These are phyloP conservation scores for Exophiala aquamarina DNA, from an alignment of 2,329 filamentous ascomycete genomes.

Conservation along the genomic window DNA sequence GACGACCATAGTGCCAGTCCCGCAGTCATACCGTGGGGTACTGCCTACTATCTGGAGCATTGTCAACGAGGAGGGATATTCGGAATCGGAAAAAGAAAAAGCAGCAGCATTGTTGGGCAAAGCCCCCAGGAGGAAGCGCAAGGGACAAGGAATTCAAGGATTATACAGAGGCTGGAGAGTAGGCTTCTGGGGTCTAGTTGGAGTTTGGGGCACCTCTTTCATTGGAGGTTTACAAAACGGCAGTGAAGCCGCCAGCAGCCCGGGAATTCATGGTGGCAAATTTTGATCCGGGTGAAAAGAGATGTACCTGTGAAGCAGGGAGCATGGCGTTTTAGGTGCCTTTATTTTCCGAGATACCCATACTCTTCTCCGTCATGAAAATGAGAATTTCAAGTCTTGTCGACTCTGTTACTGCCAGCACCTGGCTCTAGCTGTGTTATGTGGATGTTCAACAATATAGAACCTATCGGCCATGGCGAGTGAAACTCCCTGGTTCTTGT, in stretches of 20 bases:
- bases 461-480: no score
- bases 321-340: no score
- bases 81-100: constrained; percentile 46
- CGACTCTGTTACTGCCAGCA: no score
- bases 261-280: constrained; percentile 26
- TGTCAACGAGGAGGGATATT: constrained; percentile 73
- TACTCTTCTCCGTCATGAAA: not conserved
- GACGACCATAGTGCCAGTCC: constrained; percentile 74
- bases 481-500: no score
- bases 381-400: not conserved
- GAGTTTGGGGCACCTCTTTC: constrained; percentile 53
- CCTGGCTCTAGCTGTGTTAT: no score
- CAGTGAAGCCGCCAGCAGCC: constrained; percentile 16
- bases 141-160: constrained; percentile 56
- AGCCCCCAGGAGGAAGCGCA: constrained; percentile 47
- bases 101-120: constrained; percentile 35
- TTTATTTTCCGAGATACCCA: not conserved
- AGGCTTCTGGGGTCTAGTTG: constrained; percentile 55
- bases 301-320: no score
- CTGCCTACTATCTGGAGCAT: constrained; percentile 91
- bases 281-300: constrained; percentile 15
- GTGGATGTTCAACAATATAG: no score
- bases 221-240: constrained; percentile 35
- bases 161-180: constrained; percentile 60
- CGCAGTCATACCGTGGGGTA: constrained; percentile 78